phyloP scores from a whole-genome alignment of 768 basidiomycete species.

The Polyporus arcularius region DNA sequence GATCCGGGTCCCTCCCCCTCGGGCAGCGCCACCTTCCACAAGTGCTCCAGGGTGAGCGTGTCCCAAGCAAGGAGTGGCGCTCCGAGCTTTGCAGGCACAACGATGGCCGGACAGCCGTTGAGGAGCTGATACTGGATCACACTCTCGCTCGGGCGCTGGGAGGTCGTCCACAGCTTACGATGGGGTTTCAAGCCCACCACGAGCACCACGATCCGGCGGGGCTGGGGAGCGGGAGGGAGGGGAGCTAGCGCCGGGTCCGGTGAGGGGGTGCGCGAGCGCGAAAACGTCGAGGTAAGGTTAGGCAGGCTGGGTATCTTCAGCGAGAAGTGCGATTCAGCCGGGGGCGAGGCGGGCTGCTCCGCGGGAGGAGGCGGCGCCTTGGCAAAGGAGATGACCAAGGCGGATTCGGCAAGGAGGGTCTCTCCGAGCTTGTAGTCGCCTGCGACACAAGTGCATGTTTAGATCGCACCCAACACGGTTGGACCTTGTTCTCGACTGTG shows the following conservation, averaged over 20 bases:
- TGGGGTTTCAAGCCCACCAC: constrained; percentile 64
- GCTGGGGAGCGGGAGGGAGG: constrained; percentile 42
- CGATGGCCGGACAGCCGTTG: constrained; percentile 61
- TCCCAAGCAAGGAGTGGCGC: constrained; percentile 70
- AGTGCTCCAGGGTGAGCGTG: constrained; percentile 53
- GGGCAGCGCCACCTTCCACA: constrained; percentile 55
- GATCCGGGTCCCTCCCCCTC: constrained; percentile 32
- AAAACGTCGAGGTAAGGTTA: constrained; percentile 45
- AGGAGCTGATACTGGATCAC: constrained; percentile 63
- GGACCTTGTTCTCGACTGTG: background rate
- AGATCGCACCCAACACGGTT: background rate
- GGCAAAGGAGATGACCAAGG: constrained; percentile 49
- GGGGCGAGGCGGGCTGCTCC: constrained; percentile 10
- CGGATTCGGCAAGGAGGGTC: constrained; percentile 57
- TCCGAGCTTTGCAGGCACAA: constrained; percentile 59
- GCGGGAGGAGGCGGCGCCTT: constrained; percentile 23
- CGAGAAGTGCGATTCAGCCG: constrained; percentile 19
- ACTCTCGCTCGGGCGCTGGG: constrained; percentile 60
- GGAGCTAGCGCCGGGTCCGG: constrained; percentile 48
- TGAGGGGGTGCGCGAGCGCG: constrained; percentile 52
- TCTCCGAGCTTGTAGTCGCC: constrained; percentile 66
- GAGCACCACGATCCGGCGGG: constrained; percentile 57
- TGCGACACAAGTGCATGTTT: constrained; percentile 18
- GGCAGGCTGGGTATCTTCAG: constrained; percentile 35
- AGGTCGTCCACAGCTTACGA: constrained; percentile 57